phyloP scores from a whole-genome alignment of 768 basidiomycete species.

The Dacryopinax primogenitus region DNA sequence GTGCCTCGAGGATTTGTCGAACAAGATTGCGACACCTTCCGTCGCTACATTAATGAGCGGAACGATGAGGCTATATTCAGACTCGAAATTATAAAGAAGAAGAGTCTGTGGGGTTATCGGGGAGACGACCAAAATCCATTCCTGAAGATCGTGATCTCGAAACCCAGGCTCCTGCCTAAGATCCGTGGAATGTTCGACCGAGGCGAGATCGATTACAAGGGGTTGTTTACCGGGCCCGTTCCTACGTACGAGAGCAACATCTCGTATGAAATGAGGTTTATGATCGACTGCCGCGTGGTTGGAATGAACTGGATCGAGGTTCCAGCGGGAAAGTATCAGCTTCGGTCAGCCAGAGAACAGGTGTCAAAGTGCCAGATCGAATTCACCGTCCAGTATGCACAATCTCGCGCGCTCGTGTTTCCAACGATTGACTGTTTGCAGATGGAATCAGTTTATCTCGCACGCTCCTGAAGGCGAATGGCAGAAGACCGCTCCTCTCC shows the following conservation, averaged over 20 bases:
- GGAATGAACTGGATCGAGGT: constrained; percentile 99
- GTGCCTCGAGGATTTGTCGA: constrained; percentile 70
- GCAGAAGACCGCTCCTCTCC: constrained; percentile 82
- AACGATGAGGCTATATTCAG: constrained; percentile 31
- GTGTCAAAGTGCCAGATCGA: constrained; percentile 84
- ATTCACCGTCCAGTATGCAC: constrained; percentile 52
- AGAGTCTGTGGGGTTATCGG: constrained; percentile 75
- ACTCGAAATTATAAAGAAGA: constrained; percentile 49
- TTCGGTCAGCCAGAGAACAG: constrained; percentile 45
- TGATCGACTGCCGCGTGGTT: constrained; percentile 86
- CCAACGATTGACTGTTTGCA: constrained; percentile 24
- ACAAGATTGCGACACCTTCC: constrained; percentile 54
- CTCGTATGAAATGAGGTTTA: constrained; percentile 79
- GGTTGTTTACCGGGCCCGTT: constrained; percentile 40
- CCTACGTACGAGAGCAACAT: constrained; percentile 92
- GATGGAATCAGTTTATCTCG: constrained; percentile 76
- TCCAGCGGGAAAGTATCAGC: constrained; percentile 63
- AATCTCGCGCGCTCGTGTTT: not conserved
- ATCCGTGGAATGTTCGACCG: constrained; percentile 71
- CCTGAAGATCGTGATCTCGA: constrained; percentile 65
- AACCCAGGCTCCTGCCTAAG: constrained; percentile 69
- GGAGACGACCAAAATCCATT: constrained; percentile 72
- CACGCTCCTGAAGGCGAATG: constrained; percentile 85
- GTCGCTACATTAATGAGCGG: constrained; percentile 61
- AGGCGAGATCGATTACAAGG: constrained; percentile 55